Conservation (phyloP, 805 yeast species). For the Wickerhamomyces bisporus region DNA sequence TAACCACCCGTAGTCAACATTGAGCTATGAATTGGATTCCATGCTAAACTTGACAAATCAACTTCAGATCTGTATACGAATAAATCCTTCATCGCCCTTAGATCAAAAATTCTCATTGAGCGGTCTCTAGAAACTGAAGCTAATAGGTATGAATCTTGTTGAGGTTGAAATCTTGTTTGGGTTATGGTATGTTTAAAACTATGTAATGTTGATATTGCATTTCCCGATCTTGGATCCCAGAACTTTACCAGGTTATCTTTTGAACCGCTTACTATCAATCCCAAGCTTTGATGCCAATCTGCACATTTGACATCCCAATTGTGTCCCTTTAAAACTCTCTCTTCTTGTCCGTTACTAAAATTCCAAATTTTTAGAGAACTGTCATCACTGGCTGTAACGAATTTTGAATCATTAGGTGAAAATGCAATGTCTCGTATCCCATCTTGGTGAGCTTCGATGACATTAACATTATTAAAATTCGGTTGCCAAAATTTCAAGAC, state of each 20-base stretch:
- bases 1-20: constrained; percentile 81
- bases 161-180: constrained; percentile 78
- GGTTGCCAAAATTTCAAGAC: constrained; percentile 95
- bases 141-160: constrained; percentile 57
- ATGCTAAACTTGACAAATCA: constrained; percentile 78
- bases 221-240: constrained; percentile 91
- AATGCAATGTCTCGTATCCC: constrained; percentile 84
- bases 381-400: constrained; percentile 94
- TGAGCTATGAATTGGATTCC: constrained; percentile 89
- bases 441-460: constrained; percentile 69
- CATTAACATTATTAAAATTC: constrained; percentile 92
- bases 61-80: constrained; percentile 73
- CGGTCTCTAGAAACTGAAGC: constrained; percentile 89
- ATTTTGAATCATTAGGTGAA: constrained; percentile 85
- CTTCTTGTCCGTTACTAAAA: constrained; percentile 83
- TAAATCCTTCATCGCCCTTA: constrained; percentile 77
- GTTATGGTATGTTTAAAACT: constrained; percentile 95
- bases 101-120: constrained; percentile 81
- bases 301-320: constrained; percentile 98
- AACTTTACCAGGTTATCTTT: constrained; percentile 89
- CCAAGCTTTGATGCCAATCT: constrained; percentile 93
- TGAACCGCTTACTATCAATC: constrained; percentile 86
- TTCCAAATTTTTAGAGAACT: constrained; percentile 89
- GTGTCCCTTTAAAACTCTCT: constrained; percentile 77
- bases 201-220: constrained; percentile 73